Base-by-base conservation (phyloP, 495 filamentous ascomycete genomes). In the Aspergillus sparsus region DNA sequence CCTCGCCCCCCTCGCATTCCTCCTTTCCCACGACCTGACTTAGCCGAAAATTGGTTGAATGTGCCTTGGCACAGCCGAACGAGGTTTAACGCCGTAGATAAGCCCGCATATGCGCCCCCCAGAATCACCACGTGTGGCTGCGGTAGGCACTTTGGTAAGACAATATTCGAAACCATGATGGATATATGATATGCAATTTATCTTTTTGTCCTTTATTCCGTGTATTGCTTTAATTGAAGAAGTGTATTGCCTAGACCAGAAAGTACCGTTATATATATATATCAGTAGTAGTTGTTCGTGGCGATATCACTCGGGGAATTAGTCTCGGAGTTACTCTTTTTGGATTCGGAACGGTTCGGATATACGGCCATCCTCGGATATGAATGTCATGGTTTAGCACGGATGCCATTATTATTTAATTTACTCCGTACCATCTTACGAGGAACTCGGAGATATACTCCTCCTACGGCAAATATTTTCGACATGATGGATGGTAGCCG, bases 101-200 rank as follows among this genome's bases (percentile, higher is more conserved):
- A 74, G n/a, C 85, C 85, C 12, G 72, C 80, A 54, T 87, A 88
- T 35, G 80, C 78, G 27, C 82, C 83, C 13, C 85, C 85, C 7
- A 81, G 70, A 5, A 87, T 49, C 6, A 55, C 53, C 11, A 55
- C 53, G 10, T 55, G 53, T 27, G 39, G 37, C 37, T 55, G 35
- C n/a, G 15, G 37, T 7, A 55, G 39, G 16, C 16, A 7, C 7
- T 18, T 27, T 32, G 47, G 5, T 13, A 51, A 32, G 16, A 27
- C 13, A 4, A 11, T 41, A 11, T 10, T 41, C 9, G 37, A 41
- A 41, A 41, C 10, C 37, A 41, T 41, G 21, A 27, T 27, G 21
- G 3, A 27, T 27, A 3, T 27, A 27, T 27, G 1, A 27, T 27
- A 27, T 27, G 3, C 21, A 1, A 3, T 41, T n/a, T n/a, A n/a